Evolutionary conservation across 1,284 basidiomycete species (phyloP).

Genomic region (Pseudozyma sp.): DNA sequence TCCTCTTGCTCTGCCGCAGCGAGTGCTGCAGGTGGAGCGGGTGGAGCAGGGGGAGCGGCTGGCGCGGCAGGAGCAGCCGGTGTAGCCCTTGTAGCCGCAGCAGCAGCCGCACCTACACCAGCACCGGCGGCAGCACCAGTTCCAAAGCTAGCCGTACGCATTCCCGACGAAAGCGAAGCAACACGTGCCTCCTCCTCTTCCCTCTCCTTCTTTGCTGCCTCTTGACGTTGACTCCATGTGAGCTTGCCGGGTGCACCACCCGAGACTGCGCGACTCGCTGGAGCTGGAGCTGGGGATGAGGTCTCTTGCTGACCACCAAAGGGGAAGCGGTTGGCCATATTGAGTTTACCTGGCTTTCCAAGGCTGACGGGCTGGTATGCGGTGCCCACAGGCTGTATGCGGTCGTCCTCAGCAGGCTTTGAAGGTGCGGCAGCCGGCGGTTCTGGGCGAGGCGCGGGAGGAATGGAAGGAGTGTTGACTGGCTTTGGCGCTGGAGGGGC

Average conservation of each 20-base stretch:
- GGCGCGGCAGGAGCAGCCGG: conserved; percentile 39
- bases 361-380: conserved; percentile 64
- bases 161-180: conserved; percentile 29
- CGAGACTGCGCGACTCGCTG: conserved; percentile 20
- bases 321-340: conserved; percentile 61
- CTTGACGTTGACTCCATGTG: conserved; percentile 68
- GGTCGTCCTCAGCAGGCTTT: conserved; percentile 63
- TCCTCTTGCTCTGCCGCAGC: conserved; percentile 14
- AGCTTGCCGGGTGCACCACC: conserved; percentile 59
- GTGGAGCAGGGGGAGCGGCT: conserved; percentile 43
- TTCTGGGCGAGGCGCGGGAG: conserved; percentile 36
- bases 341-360: conserved; percentile 66
- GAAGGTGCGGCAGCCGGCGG: conserved; percentile 21
- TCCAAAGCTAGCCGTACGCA: conserved; percentile 40
- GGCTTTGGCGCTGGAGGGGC: conserved; percentile 24
- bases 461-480: conserved; percentile 13
- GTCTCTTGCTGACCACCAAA: conserved; percentile 50
- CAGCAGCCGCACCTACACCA: conserved; percentile 27
- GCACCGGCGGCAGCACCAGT: conserved; percentile 15
- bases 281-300: conserved; percentile 30
- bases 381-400: conserved; percentile 66
- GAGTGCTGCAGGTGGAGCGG: conserved; percentile 31
- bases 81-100: conserved; percentile 34
- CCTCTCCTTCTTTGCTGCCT: conserved; percentile 58
- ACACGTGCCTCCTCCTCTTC: conserved; percentile 58